Percentiles rank a stretch among this genome's conserved stretches.
These are phyloP conservation scores for Murraya paniculata DNA, from an alignment of 345 rosid species.

Conservation along the genomic window DNA sequence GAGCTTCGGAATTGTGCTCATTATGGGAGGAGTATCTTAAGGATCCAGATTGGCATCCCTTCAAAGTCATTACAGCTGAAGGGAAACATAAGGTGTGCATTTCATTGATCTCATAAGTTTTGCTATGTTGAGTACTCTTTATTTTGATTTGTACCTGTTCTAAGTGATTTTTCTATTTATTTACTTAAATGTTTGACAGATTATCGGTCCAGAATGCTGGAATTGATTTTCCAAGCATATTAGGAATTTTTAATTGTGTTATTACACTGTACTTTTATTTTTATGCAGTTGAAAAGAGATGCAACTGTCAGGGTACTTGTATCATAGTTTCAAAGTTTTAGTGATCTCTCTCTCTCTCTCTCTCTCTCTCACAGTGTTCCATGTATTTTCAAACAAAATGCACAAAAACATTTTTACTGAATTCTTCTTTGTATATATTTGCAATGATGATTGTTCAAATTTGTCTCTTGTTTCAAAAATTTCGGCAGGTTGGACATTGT, in stretches of 20 bases:
- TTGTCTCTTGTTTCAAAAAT: not conserved
- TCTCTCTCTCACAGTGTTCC: not conserved
- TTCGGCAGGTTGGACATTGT: not conserved
- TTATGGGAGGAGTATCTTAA: conserved; percentile 92
- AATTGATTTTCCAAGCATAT: not conserved
- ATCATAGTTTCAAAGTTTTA: conserved; percentile 6
- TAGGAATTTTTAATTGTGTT: not conserved
- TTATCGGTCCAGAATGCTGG: not conserved
- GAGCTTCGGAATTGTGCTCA: conserved; percentile 73
- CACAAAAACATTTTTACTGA: not conserved
- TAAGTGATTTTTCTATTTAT: not conserved
- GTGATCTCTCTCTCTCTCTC: not conserved
- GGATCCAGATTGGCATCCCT: conserved; percentile 97
- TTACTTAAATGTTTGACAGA: not conserved
- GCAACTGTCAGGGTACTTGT: not conserved
- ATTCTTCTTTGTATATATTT: not conserved
- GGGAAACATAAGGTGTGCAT: conserved; percentile 60
- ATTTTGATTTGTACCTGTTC: not conserved
- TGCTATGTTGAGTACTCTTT: not conserved
- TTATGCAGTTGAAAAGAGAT: not conserved
- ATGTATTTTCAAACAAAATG: not conserved
- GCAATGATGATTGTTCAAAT: not conserved
- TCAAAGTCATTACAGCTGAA: conserved; percentile 49
- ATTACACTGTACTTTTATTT: not conserved
- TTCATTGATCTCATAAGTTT: conserved; percentile 5